Conservation (phyloP, 768 basidiomycete genomes). For the Termitomyces bulborhizus region DNA sequence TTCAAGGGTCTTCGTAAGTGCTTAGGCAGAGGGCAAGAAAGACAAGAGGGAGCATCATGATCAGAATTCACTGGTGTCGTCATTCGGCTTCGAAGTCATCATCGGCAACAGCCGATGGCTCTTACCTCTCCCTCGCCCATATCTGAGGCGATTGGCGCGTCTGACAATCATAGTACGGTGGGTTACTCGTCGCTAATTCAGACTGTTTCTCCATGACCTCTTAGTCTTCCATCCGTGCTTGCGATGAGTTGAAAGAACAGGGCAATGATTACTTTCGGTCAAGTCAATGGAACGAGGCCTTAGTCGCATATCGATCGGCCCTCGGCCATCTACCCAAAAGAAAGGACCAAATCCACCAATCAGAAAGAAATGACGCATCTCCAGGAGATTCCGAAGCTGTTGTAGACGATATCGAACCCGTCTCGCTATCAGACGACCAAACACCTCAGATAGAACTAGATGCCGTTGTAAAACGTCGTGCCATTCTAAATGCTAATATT, state of each 20-base stretch:
- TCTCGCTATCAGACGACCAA: slow-evolving; percentile 16
- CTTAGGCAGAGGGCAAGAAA: too few relatives aligned
- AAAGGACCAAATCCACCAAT: slow-evolving; percentile 4
- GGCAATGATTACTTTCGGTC: slow-evolving; percentile 73
- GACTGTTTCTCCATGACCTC: slow-evolving; percentile 4
- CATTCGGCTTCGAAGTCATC: not conserved
- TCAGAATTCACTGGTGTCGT: not conserved
- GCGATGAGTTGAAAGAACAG: slow-evolving; percentile 60
- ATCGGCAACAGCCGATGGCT: slow-evolving; percentile 13
- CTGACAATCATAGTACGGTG: slow-evolving; percentile 2
- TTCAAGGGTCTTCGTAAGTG: too few relatives aligned
- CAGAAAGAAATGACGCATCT: slow-evolving; percentile 8
- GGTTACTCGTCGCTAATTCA: not conserved
- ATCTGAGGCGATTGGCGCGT: not conserved
- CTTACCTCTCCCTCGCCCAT: slow-evolving; percentile 4
- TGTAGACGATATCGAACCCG: slow-evolving; percentile 16
- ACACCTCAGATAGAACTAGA: slow-evolving; percentile 11
- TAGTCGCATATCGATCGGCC: slow-evolving; percentile 63
- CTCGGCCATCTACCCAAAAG: slow-evolving; percentile 49
- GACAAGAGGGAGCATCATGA: too few relatives aligned
- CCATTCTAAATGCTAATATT: slow-evolving; percentile 81
- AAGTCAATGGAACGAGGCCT: slow-evolving; percentile 61
- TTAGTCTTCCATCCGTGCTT: slow-evolving; percentile 41
- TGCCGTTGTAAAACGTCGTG: slow-evolving; percentile 52
- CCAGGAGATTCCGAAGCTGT: slow-evolving; percentile 12